Conservation (phyloP, 345 rosid genomes). For the Pistacia atlantica region DNA sequence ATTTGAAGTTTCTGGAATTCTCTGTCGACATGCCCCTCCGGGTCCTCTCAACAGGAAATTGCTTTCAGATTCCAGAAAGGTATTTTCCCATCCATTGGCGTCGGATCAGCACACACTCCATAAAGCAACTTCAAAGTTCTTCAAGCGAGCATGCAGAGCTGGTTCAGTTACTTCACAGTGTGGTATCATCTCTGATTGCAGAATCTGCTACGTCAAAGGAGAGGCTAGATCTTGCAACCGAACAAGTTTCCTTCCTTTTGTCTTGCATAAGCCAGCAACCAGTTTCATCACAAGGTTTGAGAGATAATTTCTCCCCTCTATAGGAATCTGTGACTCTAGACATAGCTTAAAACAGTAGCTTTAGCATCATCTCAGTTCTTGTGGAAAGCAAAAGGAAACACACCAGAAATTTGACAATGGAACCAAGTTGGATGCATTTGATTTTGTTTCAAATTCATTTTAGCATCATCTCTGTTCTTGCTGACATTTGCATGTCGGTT, state of each 20-base stretch:
- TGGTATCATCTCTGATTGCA: constrained; percentile 65
- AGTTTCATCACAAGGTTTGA: constrained; percentile 33
- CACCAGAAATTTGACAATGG: neutral
- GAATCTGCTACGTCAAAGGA: constrained; percentile 88
- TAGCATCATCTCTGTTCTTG: too few relatives aligned
- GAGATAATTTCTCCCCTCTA: constrained; percentile 41
- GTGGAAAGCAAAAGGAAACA: constrained; percentile 1
- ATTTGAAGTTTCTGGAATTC: constrained; percentile 95
- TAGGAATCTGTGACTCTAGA: constrained; percentile 30
- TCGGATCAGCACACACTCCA: constrained; percentile 49
- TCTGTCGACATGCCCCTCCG: constrained; percentile 89
- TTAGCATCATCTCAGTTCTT: constrained; percentile 11
- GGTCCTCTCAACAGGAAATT: constrained; percentile 87
- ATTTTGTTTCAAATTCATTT: neutral
- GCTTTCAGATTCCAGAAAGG: constrained; percentile 89
- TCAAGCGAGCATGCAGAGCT: constrained; percentile 57
- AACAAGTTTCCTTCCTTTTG: constrained; percentile 67
- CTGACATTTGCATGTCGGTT: neutral
- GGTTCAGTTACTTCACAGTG: constrained; percentile 73
- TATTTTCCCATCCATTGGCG: constrained; percentile 92
- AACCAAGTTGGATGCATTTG: neutral
- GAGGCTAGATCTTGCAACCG: constrained; percentile 77
- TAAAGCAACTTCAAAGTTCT: constrained; percentile 48
- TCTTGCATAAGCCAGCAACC: constrained; percentile 84
- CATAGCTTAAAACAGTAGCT: constrained; percentile 2